Conservation (phyloP, 768 basidiomycete genomes). For the Boletus fagicola region DNA sequence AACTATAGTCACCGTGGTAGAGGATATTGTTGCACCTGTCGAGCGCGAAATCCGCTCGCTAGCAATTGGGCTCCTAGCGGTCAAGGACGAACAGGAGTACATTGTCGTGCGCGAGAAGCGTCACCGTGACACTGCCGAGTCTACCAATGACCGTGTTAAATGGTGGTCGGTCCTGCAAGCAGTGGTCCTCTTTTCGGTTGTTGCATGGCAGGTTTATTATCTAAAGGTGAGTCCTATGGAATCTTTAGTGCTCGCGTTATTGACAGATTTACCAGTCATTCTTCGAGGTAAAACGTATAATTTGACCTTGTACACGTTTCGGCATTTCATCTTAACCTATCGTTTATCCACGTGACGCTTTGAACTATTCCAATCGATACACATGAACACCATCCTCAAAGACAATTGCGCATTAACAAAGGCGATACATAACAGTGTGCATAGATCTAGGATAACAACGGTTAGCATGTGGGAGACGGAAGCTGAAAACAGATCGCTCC, state of each 20-base stretch:
- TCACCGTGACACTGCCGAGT: constrained; percentile 94
- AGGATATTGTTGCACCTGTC: constrained; percentile 88
- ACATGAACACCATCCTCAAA: not conserved
- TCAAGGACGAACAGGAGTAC: constrained; percentile 99
- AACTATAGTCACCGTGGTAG: constrained; percentile 9
- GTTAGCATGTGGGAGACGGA: constrained; percentile 21
- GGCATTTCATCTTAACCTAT: not conserved
- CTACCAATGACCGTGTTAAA: constrained; percentile 91
- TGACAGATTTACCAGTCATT: constrained; percentile 52
- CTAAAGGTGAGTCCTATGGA: constrained; percentile 60
- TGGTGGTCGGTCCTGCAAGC: constrained; percentile 98
- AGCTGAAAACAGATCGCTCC: constrained; percentile 2
- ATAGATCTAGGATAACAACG: constrained; percentile 29
- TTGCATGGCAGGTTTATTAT: constrained; percentile 98
- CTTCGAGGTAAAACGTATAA: constrained; percentile 90
- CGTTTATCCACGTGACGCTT: not conserved
- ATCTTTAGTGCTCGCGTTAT: not conserved
- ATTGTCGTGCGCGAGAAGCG: constrained; percentile 90
- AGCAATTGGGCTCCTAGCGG: constrained; percentile 74
- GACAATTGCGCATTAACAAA: constrained; percentile 14
- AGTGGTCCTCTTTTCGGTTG: constrained; percentile 81
- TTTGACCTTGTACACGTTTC: constrained; percentile 42
- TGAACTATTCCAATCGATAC: not conserved
- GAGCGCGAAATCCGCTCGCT: constrained; percentile 92
- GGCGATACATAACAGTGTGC: constrained; percentile 23